phyloP scores from a whole-genome alignment of 495 filamentous ascomycete species.

The Aspergillus diversus region DNA sequence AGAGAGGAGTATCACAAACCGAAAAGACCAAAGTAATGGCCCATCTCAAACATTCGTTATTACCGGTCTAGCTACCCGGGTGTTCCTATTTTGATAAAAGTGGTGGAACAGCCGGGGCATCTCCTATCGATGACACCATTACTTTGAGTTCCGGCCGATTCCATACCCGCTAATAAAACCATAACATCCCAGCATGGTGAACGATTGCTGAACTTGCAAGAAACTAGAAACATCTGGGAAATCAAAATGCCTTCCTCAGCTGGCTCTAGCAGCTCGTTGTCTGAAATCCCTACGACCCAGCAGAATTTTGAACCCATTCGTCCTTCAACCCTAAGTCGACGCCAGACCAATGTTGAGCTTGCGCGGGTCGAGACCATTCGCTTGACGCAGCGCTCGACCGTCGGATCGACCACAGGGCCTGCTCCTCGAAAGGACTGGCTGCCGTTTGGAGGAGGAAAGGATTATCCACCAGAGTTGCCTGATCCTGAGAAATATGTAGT shows the following conservation, averaged over 20 bases:
- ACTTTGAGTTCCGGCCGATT: conserved; percentile 16
- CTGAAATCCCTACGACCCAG: conserved; percentile 2
- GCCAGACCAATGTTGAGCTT: conserved; percentile 35
- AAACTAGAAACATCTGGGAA: neutral
- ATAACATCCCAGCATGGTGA: neutral
- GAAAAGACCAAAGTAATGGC: neutral
- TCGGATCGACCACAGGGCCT: conserved; percentile 32
- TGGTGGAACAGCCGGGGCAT: conserved; percentile 9
- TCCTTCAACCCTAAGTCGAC: conserved; percentile 26
- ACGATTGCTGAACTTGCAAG: neutral
- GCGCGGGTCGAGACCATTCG: conserved; percentile 40
- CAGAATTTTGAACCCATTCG: conserved; percentile 14
- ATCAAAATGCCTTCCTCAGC: conserved; percentile 11
- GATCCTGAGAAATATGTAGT: conserved; percentile 55
- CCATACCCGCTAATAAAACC: conserved; percentile 10
- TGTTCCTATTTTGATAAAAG: neutral
- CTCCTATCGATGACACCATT: conserved; percentile 20
- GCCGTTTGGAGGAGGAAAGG: conserved; percentile 44
- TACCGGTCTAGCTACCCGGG: neutral
- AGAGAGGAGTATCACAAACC: too few species aligned
- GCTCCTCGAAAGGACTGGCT: conserved; percentile 35
- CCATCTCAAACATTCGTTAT: neutral
- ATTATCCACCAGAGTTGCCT: conserved; percentile 49
- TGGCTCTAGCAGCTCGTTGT: conserved; percentile 6
- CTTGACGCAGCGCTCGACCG: conserved; percentile 38